Evolutionary conservation across 345 rosid species (phyloP), one percentile per base, ranked within the genome.

Genomic region (Carallia brachiata): DNA sequence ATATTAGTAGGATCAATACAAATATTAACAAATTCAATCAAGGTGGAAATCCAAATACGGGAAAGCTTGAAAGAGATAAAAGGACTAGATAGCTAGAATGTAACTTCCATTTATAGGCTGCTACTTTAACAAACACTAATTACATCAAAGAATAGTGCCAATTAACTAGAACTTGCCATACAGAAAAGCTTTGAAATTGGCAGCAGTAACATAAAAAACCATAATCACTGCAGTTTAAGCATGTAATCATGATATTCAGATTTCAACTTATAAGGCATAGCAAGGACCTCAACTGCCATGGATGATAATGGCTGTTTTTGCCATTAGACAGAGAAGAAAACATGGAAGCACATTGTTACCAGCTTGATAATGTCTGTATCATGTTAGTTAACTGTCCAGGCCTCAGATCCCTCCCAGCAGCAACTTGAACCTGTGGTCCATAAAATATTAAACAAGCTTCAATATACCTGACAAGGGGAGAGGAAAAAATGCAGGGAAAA

Each of bases 351-450:
- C 16, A 3, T 73, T 40, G 23, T 68, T 88, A 95, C 99, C 97
- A 95, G 85, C 77, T 83, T 52, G 99, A 92, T 70, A 89, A 81
- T 30, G 97, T 87, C 57, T 89, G 87, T 70, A 95, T 79, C 99
- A 95, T 92, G 83, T 71, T 86, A 69, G 84, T 90, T 53, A 92
- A 88, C 66, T 95, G 90, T 65, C 88, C 97, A 73, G 98, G 98
- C 82, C 98, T 90, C 61, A 85, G 84, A 83, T 95, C 98, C 79
- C 98, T 88, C 68, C 99, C 99, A 63, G 97, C 94, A 55, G 98
- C 99, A 82, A 92, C 90, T 66, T 89, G 97, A 55, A 90, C 98
- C 99, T 92, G 77, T 70, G 78, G 52, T 40, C 68, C 55, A 75
- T 3, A 66, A 56, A 62, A 72, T 37, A 48, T 63, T 32, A 30